Base-by-base conservation (phyloP, 345 rosid species). In the Murraya koenigii region DNA sequence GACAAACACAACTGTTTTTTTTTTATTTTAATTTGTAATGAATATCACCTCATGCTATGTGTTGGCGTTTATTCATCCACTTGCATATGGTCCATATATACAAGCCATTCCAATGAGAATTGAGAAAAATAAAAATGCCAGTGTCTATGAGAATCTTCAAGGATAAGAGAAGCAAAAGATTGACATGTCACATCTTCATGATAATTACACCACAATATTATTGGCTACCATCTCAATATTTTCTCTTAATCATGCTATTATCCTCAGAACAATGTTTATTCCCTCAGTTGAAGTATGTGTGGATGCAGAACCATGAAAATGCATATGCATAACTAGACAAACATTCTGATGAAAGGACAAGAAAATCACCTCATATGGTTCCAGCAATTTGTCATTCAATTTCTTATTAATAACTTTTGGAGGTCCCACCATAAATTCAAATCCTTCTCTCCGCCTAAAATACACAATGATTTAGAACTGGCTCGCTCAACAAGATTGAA, bases 361-460 rank as follows among this genome's bases (percentile, higher is more conserved):
- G 77, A 76, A 84, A 80, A 77, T 76, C 76, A 92, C 99, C 97
- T 93, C 99, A 76, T 66, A 91, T 25, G 99, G 99, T 86, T 95
- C 99, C 70, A 88, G 84, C 83, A 92, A 77, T 84, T 93, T 85
- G 79, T 88, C 98, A 78, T 93, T 82, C 66, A 93, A 87, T 79
- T 59, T 92, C 79, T 89, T 95, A 91, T 83, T 90, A 82, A 95
- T 95, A 81, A 95, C 98, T 87, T 93, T 95, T 3, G 98, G 98
- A 82, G 99, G 99, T 73, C 98, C 99, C 76, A 92, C 99, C 98
- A 93, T 90, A 76, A 95, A 95, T 82, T 93, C 99, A 87, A 88
- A 95, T 79, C 99, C 99, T 89, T 95, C 98, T 87, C 99, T 88
- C 82, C 99, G 84, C 99, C 99, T 93, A 88, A 78, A 83, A 88